Base-by-base conservation (phyloP, 2,329 filamentous ascomycete genomes). In the Penicillium brevicompactum region DNA sequence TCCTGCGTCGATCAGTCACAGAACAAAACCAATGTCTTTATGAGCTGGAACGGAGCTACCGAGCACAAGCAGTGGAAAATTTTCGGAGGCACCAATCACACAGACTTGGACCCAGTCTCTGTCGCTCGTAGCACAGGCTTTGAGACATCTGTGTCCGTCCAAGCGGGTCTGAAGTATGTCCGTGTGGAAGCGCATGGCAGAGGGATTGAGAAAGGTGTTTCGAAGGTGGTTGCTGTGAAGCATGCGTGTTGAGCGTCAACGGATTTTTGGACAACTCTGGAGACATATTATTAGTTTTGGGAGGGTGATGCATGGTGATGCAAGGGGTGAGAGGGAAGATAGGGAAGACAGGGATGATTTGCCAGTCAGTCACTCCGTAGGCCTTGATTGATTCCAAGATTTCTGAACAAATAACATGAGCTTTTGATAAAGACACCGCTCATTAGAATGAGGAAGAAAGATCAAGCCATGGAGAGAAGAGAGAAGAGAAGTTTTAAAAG, bases 11-110 rank as follows among this genome's bases (percentile, higher is more conserved):
- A 51, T 4, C 21, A 54, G n/a, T 42, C 50, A 4, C 27, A 44
- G 1, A 54, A 52, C 3, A 56, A 38, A 51, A 60, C 56, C 5
- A 58, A 61, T 46, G 64, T 73, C 8, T 70, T 72, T 60, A 72
- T 74, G 60, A 74, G 73, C 53, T 76, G 73, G 72, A 71, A 73
- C 50, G 72, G 72, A 13, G 73, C 73, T 6, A 75, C 73, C 9
- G 72, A 73, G 52, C 56, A 66, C 14, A 24, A 57, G 34, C 46
- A 56, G 16, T 65, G 65, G 61, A 63, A 60, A 49, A 50, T 65
- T 3, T 51, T 51, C 21, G 49, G 41, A 5, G 41, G 31, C 3
- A 9, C 14, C 13, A 46, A 4, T 27, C 22, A 8, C 2, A 16
- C 4, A 14, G n/a, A 21, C 11, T 41, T 46, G n/a, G 9, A 5